Evolutionary conservation across 2,329 filamentous ascomycete genomes (phyloP), one percentile per base, ranked within the genome.

Genomic region (Tolypocladium ophioglossoides): DNA sequence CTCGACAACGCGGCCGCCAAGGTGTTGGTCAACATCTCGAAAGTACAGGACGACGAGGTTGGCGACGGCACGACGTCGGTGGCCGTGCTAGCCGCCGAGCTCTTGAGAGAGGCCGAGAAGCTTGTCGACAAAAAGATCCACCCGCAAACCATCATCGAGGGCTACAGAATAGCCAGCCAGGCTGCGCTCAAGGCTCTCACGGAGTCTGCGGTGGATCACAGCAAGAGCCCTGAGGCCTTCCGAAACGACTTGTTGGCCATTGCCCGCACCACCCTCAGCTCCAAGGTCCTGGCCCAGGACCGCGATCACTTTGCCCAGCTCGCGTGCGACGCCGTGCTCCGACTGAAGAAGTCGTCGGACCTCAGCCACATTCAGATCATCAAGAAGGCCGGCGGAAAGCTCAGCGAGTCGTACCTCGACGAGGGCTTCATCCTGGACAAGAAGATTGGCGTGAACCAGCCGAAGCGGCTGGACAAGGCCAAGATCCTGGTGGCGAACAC

Each of bases 381-480:
- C 78, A 99, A 99, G 80, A 99, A 99, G 79, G 87, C 92, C 2
- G 94, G 94, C 63, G 94, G 94, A 64, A 99, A 97, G 79, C 83
- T 99, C 56, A 94, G 85, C 70, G 94, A 99, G 71, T 97, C 92
- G 14, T 99, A 99, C 73, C 80, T 99, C 44, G 94, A 99, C 68
- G 91, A 96, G 66, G 94, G 94, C 6, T 99, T 99, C 76, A 97
- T 99, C 67, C 78, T 99, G 53, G 94, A 99, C 77, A 99, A 99
- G 82, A 95, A 92, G 77, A 96, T 99, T 61, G 94, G 94, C 62
- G 92, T 97, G 55, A 97, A 97, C 78, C 94, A 99, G 73, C 94
- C 94, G 53, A 97, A 97, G 80, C 82, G 91, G 56, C 78, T 99
- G 66, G 92, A 97, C 72, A 97, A 99, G 71, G 94, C 92, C 61